Conservation (phyloP, 768 basidiomycete genomes). For the Sarcomyxa edulis region DNA sequence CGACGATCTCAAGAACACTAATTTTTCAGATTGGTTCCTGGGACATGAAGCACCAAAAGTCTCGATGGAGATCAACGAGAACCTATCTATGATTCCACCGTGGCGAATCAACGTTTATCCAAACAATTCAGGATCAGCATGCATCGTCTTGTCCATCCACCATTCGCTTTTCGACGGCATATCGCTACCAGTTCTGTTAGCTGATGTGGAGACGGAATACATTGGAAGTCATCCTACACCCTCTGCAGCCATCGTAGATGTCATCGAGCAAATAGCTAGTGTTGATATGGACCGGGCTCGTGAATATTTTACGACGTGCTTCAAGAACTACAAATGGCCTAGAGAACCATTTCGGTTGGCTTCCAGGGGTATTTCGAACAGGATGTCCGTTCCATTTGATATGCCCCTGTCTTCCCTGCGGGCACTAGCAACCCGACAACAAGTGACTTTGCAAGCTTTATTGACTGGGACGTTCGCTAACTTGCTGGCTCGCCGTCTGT, state of each 20-base stretch:
- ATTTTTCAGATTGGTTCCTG: slow-evolving; percentile 18
- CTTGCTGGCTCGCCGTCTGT: slow-evolving; percentile 18
- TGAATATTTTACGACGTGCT: slow-evolving; percentile 22
- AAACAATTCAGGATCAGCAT: slow-evolving; percentile 5
- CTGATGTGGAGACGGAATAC: slow-evolving; percentile 22
- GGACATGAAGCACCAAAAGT: slow-evolving; percentile 9
- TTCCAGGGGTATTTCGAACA: slow-evolving; percentile 4
- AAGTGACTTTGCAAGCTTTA: slow-evolving; percentile 26
- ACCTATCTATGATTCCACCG: slow-evolving; percentile 18
- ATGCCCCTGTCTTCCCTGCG: slow-evolving; percentile 18
- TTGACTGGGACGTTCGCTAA: slow-evolving; percentile 24
- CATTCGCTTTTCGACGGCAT: slow-evolving; percentile 30
- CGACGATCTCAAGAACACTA: too few species aligned
- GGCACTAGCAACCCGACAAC: slow-evolving; percentile 17
- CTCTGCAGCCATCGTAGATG: slow-evolving; percentile 11
- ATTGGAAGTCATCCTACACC: slow-evolving; percentile 3
- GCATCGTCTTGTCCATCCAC: slow-evolving; percentile 25
- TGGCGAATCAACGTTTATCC: slow-evolving; percentile 18
- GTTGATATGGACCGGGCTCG: slow-evolving; percentile 17
- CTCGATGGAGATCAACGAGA: slow-evolving; percentile 21
- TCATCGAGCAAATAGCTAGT: slow-evolving; percentile 19
- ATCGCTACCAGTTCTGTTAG: slow-evolving; percentile 22
- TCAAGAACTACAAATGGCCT: slow-evolving; percentile 21
- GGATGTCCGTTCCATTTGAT: slow-evolving; percentile 13
- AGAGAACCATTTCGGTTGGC: slow-evolving; percentile 4